A percentile compares a stretch with the other conserved stretches of the same genome.
Evolutionary conservation across 306 rosid genomes (phyloP).

Genomic region (Mimosa bimucronata): DNA sequence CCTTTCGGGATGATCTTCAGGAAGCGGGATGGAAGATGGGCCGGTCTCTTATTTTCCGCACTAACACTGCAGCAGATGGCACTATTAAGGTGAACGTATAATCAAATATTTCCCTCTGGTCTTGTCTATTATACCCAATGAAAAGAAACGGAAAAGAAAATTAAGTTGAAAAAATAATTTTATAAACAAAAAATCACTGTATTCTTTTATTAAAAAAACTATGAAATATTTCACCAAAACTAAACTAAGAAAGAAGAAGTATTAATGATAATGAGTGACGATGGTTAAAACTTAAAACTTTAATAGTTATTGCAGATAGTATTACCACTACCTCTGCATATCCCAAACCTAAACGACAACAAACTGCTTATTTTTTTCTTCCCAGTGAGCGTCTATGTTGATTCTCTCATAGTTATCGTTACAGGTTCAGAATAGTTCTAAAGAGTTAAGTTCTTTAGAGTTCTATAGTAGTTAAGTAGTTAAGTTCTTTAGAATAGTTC

Average conservation of each 20-base stretch:
- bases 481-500: too few relatives aligned
- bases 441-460: too few relatives aligned
- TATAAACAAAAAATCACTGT: neutral
- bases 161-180: neutral
- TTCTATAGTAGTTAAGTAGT: too few relatives aligned
- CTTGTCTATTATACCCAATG: neutral
- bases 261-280: neutral
- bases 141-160: neutral
- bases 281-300: neutral
- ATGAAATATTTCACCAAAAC: too few relatives aligned
- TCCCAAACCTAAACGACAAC: neutral
- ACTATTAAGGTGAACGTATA: constrained; percentile 71
- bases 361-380: neutral
- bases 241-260: neutral
- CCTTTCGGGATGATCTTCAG: constrained; percentile 81
- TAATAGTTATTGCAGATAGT: neutral
- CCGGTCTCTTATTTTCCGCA: constrained; percentile 69
- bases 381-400: neutral
- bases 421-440: neutral
- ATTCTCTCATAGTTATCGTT: neutral
- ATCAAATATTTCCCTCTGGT: neutral
- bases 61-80: constrained; percentile 86
- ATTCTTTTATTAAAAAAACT: neutral
- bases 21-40: constrained; percentile 97
- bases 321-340: neutral